phyloP scores from a whole-genome alignment of 2,329 filamentous ascomycete genomes.

The Ilyonectria sp. region DNA sequence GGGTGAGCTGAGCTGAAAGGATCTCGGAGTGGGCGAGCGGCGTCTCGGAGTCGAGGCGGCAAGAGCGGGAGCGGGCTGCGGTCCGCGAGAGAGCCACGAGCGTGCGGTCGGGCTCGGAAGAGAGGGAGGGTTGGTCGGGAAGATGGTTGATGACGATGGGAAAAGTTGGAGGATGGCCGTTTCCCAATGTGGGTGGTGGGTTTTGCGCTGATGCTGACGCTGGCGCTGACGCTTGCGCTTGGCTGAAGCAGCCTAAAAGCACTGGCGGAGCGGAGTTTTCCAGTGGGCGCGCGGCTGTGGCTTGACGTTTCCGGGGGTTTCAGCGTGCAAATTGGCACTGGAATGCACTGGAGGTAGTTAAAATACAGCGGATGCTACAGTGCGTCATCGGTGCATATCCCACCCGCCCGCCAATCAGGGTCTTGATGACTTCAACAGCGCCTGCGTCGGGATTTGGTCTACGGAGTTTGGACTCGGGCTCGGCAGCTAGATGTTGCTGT shows the following conservation, averaged over 20 bases:
- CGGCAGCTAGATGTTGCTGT: not conserved
- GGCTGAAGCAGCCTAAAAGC: conserved; percentile 38
- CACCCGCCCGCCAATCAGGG: not conserved
- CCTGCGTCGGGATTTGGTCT: not conserved
- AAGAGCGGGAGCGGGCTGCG: conserved; percentile 10
- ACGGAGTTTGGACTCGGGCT: not conserved
- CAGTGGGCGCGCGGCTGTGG: conserved; percentile 39
- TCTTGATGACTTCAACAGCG: not conserved
- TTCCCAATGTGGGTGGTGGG: conserved; percentile 43
- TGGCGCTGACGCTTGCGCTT: conserved; percentile 41
- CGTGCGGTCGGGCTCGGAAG: conserved; percentile 11
- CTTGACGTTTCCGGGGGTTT: conserved; percentile 43
- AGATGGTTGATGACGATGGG: conserved; percentile 43
- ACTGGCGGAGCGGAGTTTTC: conserved; percentile 34
- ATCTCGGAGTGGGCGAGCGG: not conserved
- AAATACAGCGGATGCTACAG: conserved; percentile 4
- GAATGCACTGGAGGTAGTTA: conserved; percentile 18
- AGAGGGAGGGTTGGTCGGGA: conserved; percentile 9
- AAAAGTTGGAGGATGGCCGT: conserved; percentile 42
- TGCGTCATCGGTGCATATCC: not conserved
- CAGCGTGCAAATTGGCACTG: conserved; percentile 22
- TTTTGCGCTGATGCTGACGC: conserved; percentile 40
- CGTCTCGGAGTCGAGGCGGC: conserved; percentile 1
- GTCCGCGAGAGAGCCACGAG: conserved; percentile 18
- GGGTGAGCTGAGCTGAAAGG: conserved; percentile 10